phyloP scores from a whole-genome alignment of 2,329 filamentous ascomycete genomes.

The Pseudocercospora eumusae region DNA sequence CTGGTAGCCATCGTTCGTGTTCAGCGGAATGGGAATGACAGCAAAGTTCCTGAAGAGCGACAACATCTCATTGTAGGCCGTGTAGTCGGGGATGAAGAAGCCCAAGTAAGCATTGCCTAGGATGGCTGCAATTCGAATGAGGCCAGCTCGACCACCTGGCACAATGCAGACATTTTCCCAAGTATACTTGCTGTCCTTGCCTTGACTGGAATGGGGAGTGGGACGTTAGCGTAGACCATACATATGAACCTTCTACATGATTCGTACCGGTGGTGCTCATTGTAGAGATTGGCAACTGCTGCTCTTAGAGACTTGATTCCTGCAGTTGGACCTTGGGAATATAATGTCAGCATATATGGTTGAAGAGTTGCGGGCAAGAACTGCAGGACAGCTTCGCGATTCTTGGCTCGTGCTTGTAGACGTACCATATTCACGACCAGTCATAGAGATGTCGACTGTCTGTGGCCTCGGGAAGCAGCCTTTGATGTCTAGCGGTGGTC shows the following conservation, averaged over 20 bases:
- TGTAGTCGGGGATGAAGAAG: conserved; percentile 71
- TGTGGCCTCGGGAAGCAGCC: conserved; percentile 83
- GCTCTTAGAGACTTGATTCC: conserved; percentile 88
- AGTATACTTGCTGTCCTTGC: conserved; percentile 85
- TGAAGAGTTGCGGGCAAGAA: too few species aligned
- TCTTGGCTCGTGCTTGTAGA: neutral
- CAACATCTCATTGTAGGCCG: conserved; percentile 97
- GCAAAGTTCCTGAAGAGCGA: conserved; percentile 93
- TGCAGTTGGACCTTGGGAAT: conserved; percentile 67
- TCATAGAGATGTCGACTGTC: conserved; percentile 73
- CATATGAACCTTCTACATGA: neutral
- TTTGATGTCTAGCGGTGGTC: conserved; percentile 64
- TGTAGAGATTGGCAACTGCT: conserved; percentile 89
- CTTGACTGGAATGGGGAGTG: conserved; percentile 56
- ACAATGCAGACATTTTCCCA: conserved; percentile 99
- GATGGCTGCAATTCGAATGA: conserved; percentile 93
- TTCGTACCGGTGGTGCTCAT: conserved; percentile 69
- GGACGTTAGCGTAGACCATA: neutral
- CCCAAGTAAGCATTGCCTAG: conserved; percentile 79
- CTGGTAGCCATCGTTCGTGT: conserved; percentile 83
- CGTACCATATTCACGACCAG: conserved; percentile 73
- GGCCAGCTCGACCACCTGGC: conserved; percentile 83
- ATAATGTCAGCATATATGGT: too few species aligned
- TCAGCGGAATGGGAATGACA: conserved; percentile 80
- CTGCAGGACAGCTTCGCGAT: neutral